These are phyloP conservation scores for Clitopilus hobsonii DNA, from an alignment of 768 basidiomycete genomes.

Conservation along the genomic window DNA sequence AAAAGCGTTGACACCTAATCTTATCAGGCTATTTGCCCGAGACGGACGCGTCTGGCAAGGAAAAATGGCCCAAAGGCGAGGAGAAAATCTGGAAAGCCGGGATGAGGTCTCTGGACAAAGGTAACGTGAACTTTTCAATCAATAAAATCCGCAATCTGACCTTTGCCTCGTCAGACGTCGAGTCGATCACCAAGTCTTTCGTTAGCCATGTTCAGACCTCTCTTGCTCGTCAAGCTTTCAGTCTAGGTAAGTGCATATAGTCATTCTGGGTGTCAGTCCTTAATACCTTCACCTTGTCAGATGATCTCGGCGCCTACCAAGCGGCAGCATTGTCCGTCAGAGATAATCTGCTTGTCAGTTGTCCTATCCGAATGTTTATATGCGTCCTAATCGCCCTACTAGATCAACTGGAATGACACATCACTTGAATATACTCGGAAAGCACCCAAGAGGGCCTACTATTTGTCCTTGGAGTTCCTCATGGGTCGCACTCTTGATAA, in stretches of 20 bases:
- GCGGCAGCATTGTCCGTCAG: constrained; percentile 84
- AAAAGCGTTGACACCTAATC: neutral
- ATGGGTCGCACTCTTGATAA: constrained; percentile 80
- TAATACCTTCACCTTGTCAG: constrained; percentile 23
- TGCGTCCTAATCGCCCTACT: neutral
- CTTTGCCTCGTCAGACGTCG: constrained; percentile 39
- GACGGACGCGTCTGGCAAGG: constrained; percentile 69
- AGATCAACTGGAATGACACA: constrained; percentile 86
- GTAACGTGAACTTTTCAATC: no score
- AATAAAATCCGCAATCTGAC: constrained; percentile 4
- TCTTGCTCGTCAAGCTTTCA: constrained; percentile 87
- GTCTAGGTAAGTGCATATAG: constrained; percentile 47
- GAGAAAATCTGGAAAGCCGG: constrained; percentile 69
- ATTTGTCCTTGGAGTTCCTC: constrained; percentile 91
- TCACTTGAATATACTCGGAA: constrained; percentile 76
- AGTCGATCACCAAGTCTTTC: constrained; percentile 65
- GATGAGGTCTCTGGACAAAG: constrained; percentile 51
- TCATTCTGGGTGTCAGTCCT: neutral
- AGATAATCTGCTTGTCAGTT: constrained; percentile 76
- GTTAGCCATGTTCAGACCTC: constrained; percentile 86
- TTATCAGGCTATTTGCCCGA: constrained; percentile 72
- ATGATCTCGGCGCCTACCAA: constrained; percentile 86
- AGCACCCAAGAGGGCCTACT: constrained; percentile 87
- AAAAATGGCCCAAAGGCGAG: constrained; percentile 82
- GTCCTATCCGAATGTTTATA: neutral